Evolutionary conservation across 2,329 filamentous ascomycete species (phyloP).

Genomic region (Talaromyces sp.): DNA sequence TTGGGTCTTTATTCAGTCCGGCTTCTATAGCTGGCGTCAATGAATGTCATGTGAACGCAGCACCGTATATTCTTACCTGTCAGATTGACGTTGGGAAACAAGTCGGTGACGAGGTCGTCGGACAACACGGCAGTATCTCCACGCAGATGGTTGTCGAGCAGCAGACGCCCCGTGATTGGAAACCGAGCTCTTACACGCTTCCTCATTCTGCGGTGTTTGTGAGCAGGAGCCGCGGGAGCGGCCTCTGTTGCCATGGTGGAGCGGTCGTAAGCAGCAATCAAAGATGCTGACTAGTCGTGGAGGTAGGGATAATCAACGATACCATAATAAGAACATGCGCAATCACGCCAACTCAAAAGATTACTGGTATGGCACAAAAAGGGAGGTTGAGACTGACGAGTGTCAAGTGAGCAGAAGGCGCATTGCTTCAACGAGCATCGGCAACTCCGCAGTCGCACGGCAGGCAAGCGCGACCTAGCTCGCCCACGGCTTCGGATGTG

Average conservation of each 20-base stretch:
- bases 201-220: conserved; percentile 49
- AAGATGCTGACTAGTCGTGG: not conserved
- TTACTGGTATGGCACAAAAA: not conserved
- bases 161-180: conserved; percentile 72
- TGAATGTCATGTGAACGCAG: not conserved
- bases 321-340: not conserved
- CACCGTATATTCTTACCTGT: conserved; percentile 43
- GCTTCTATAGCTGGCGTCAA: conserved; percentile 11
- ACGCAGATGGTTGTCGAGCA: conserved; percentile 80
- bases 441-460: conserved; percentile 6
- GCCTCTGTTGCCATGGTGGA: conserved; percentile 14
- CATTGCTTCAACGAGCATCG: not conserved
- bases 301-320: not conserved
- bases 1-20: conserved; percentile 21
- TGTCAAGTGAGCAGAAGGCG: not conserved
- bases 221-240: conserved; percentile 20
- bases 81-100: conserved; percentile 61
- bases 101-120: conserved; percentile 76
- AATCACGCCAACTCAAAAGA: not conserved
- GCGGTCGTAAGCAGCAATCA: not conserved
- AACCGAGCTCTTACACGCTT: conserved; percentile 58
- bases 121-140: conserved; percentile 84
- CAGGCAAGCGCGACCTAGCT: conserved; percentile 2
- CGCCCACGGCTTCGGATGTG: not conserved
- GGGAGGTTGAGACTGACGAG: not conserved